Evolutionary conservation across 805 yeast species (phyloP).

Genomic region (Wickerhamomyces xylosicus): DNA sequence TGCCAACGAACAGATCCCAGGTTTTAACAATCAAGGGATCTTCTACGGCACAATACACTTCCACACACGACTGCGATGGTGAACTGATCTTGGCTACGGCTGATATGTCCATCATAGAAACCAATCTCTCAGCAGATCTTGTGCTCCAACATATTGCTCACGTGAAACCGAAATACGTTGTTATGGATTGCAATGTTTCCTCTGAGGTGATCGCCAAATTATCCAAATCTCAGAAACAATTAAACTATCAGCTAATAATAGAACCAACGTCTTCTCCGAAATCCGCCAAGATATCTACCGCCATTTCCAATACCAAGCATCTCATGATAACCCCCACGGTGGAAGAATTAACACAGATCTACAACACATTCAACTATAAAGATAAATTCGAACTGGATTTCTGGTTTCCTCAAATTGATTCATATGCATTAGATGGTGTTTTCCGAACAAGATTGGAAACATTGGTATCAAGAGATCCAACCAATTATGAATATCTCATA

Average conservation of each 20-base stretch:
- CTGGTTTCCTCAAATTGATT: conserved; percentile 73
- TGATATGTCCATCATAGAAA: conserved; percentile 68
- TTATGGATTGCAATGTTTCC: conserved; percentile 64
- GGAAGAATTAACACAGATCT: conserved; percentile 47
- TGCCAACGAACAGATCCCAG: too few relatives aligned
- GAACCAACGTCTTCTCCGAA: conserved; percentile 78
- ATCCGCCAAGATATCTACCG: conserved; percentile 25
- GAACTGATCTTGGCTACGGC: conserved; percentile 68
- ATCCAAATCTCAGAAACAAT: conserved; percentile 9
- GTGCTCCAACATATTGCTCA: conserved; percentile 29
- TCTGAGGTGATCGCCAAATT: conserved; percentile 28
- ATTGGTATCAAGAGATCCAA: conserved; percentile 14
- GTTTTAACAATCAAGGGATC: too few relatives aligned
- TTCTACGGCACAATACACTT: conserved; percentile 69
- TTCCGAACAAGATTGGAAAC: conserved; percentile 37
- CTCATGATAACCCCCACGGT: conserved; percentile 50
- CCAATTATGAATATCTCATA: conserved; percentile 18
- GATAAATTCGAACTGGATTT: conserved; percentile 37
- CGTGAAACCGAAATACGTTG: conserved; percentile 37
- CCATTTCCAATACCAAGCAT: conserved; percentile 5
- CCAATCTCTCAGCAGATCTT: conserved; percentile 31
- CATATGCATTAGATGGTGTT: conserved; percentile 35
- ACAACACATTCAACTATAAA: conserved; percentile 33
- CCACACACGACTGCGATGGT: conserved; percentile 55
- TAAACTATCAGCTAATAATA: conserved; percentile 30